phyloP scores from a whole-genome alignment of 139 green algal species.

The Mesostigma viride region DNA sequence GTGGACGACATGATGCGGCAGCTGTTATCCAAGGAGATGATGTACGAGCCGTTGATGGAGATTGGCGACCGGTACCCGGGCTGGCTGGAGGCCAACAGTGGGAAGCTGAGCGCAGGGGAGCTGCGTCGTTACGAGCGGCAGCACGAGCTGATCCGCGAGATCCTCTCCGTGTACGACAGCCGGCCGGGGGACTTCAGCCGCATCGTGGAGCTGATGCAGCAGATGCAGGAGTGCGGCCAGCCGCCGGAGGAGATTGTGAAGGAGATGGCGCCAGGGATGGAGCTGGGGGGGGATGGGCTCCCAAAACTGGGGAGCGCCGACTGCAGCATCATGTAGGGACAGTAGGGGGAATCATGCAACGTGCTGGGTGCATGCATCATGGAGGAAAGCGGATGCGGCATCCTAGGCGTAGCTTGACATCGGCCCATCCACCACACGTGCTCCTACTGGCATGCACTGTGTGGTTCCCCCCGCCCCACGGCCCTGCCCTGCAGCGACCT shows the following conservation, averaged over 20 bases:
- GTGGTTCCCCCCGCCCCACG: too few relatives aligned
- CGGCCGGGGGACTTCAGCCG: slow-evolving; percentile 24
- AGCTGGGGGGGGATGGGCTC: slow-evolving; percentile 31
- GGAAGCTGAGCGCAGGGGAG: slow-evolving; percentile 21
- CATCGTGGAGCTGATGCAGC: slow-evolving; percentile 33
- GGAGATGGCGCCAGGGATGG: slow-evolving; percentile 29
- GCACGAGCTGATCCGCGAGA: slow-evolving; percentile 15
- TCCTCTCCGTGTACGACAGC: slow-evolving; percentile 26
- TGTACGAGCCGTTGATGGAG: slow-evolving; percentile 38
- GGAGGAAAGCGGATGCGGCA: too few relatives aligned
- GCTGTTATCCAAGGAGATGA: slow-evolving; percentile 39
- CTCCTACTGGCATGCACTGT: too few relatives aligned
- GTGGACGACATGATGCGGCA: slow-evolving; percentile 40
- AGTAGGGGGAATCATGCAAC: too few relatives aligned
- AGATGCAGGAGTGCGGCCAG: slow-evolving; percentile 41
- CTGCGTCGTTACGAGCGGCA: slow-evolving; percentile 29
- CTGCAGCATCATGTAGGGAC: too few relatives aligned
- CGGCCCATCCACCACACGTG: too few relatives aligned
- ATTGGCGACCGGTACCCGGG: slow-evolving; percentile 30
- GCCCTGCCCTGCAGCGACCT: too few relatives aligned
- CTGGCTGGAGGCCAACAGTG: slow-evolving; percentile 32
- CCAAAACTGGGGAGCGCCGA: too few relatives aligned
- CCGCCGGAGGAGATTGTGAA: slow-evolving; percentile 37
- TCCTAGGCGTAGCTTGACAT: too few relatives aligned
- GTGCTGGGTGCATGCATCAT: too few relatives aligned